Percentiles rank a stretch among this genome's conserved stretches.
These are phyloP conservation scores for Dictyostelium brefeldianum DNA, from an alignment of 78 protist genomes.

Conservation along the genomic window DNA sequence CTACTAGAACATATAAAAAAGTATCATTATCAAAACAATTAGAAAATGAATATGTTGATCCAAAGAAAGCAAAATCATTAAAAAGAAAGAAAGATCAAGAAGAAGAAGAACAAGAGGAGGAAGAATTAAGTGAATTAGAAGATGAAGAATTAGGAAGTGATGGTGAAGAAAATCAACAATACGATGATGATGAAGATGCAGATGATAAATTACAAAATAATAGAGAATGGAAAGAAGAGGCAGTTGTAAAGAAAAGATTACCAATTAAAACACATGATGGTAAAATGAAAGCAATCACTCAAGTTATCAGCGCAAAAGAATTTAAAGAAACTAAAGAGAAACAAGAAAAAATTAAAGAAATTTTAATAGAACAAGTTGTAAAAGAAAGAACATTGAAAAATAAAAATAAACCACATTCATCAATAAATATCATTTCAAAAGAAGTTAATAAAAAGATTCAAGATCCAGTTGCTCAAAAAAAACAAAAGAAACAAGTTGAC, in stretches of 20 bases:
- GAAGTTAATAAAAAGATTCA: constrained; percentile 20
- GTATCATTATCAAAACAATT: constrained; percentile 44
- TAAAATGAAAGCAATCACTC: constrained; percentile 29
- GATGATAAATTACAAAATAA: not conserved
- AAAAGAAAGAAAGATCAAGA: not conserved
- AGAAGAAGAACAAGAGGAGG: constrained; percentile 19
- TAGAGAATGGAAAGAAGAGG: constrained; percentile 32
- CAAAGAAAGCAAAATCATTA: not conserved
- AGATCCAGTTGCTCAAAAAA: not conserved
- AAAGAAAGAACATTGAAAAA: constrained; percentile 26
- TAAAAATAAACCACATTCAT: not conserved
- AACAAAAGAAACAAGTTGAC: constrained; percentile 11
- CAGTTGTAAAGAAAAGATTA: constrained; percentile 51
- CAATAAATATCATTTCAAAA: not conserved
- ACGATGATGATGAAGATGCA: not conserved
- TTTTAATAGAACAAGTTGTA: constrained; percentile 2
- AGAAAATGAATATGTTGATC: constrained; percentile 35
- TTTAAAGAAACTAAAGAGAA: not conserved
- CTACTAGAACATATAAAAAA: not conserved
- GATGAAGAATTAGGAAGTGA: constrained; percentile 14
- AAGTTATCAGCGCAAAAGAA: constrained; percentile 39
- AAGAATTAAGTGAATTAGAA: not conserved
- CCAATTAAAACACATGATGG: constrained; percentile 64
- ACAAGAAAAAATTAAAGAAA: constrained; percentile 5
- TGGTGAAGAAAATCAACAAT: constrained; percentile 11